A percentile compares a stretch with the other conserved stretches of the same genome.
Conservation (phyloP, 306 rosid genomes). For the Lathyrus aphaca region DNA sequence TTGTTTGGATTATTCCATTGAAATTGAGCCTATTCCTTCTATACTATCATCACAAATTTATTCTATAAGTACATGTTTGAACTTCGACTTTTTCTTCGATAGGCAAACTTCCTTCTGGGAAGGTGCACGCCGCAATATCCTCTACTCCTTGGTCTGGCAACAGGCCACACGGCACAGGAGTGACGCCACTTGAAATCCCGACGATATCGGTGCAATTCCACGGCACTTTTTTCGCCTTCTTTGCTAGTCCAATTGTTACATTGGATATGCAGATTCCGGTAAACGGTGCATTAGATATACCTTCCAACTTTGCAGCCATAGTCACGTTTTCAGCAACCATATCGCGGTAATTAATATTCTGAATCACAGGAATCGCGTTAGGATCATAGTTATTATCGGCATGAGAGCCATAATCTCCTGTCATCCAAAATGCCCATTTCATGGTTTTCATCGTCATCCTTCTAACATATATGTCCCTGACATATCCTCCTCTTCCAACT, state of each 20-base stretch:
- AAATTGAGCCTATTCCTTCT: conserved; percentile 4
- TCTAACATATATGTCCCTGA: conserved; percentile 63
- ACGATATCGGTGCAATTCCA: conserved; percentile 72
- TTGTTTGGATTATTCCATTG: conserved; percentile 29
- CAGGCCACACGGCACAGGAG: conserved; percentile 62
- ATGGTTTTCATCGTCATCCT: conserved; percentile 64
- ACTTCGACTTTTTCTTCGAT: conserved; percentile 52
- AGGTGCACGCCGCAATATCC: conserved; percentile 44
- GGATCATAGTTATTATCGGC: conserved; percentile 66
- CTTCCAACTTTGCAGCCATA: conserved; percentile 70
- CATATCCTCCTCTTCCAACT: conserved; percentile 75
- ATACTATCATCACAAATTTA: conserved; percentile 40
- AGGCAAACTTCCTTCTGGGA: conserved; percentile 60
- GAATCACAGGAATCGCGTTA: conserved; percentile 61
- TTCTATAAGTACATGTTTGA: conserved; percentile 54
- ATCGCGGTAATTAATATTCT: conserved; percentile 64
- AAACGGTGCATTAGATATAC: conserved; percentile 62
- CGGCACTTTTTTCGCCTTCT: conserved; percentile 57
- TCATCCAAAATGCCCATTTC: conserved; percentile 86
- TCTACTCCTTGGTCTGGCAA: conserved; percentile 57
- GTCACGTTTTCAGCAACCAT: conserved; percentile 70
- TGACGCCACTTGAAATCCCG: conserved; percentile 66
- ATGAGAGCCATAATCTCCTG: conserved; percentile 73
- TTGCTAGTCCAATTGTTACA: conserved; percentile 62
- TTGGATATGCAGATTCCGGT: conserved; percentile 77